These are phyloP conservation scores for Mycena maculata DNA, from an alignment of 768 basidiomycete genomes.

Conservation along the genomic window DNA sequence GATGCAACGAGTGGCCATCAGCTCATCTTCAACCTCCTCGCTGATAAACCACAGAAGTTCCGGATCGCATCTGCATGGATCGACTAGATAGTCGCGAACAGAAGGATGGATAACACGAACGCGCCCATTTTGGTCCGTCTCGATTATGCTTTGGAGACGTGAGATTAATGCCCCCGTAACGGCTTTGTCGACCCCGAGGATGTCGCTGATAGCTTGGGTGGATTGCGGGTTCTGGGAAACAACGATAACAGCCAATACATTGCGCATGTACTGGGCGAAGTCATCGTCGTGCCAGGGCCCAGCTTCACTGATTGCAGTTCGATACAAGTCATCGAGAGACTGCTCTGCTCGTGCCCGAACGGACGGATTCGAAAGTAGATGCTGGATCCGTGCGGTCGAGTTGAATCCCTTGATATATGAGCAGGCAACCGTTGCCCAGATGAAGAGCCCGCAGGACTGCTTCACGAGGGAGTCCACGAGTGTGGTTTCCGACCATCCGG, in stretches of 20 bases:
- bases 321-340: slow-evolving; percentile 8
- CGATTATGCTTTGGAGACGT: slow-evolving; percentile 2
- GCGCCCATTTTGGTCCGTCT: not conserved
- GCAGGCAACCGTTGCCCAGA: slow-evolving; percentile 16
- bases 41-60: not conserved
- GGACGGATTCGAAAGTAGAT: not conserved
- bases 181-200: not conserved
- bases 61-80: not conserved
- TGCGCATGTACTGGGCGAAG: slow-evolving; percentile 8
- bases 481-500: not conserved
- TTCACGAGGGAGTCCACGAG: slow-evolving; percentile 8
- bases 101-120: slow-evolving; percentile 11
- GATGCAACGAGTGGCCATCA: slow-evolving; percentile 10
- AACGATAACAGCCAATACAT: not conserved
- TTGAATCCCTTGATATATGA: slow-evolving; percentile 6
- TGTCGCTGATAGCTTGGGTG: not conserved
- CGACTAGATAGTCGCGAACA: slow-evolving; percentile 15
- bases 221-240: slow-evolving; percentile 12
- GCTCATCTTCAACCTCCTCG: not conserved
- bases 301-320: not conserved
- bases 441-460: slow-evolving; percentile 13
- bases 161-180: not conserved
- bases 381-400: not conserved
- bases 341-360: not conserved
- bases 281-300: not conserved